Evolutionary conservation across 75 land plant genomes (phyloP).

Genomic region (Selaginella tamariscina): DNA sequence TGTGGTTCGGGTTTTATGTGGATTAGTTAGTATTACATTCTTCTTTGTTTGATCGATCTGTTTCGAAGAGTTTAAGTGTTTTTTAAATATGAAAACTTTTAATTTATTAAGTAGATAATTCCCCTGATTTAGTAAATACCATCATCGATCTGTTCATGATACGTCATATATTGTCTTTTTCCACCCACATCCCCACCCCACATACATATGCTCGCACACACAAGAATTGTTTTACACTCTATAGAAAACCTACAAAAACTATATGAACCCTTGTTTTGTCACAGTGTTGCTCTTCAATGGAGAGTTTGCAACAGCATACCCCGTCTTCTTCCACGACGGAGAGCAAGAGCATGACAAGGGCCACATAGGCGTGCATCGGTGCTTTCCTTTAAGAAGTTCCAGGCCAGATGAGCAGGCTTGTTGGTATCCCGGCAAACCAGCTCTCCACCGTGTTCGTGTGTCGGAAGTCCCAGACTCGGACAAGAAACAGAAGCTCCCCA

Average conservation of each 20-base stretch:
- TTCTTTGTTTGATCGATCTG: too few species aligned
- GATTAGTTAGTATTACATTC: too few species aligned
- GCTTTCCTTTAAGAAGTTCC: constrained; percentile 7
- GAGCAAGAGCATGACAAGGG: not conserved
- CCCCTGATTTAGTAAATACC: not conserved
- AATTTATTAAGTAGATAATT: too few species aligned
- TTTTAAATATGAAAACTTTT: too few species aligned
- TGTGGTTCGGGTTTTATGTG: too few species aligned
- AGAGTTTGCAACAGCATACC: constrained; percentile 13
- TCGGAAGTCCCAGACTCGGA: not conserved
- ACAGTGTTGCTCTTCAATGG: constrained; percentile 9
- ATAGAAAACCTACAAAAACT: too few species aligned
- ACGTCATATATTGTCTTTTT: not conserved
- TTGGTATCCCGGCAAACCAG: not conserved
- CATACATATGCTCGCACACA: too few species aligned
- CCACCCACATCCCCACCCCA: too few species aligned
- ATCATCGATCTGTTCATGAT: not conserved
- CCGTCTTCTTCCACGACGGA: constrained; percentile 1
- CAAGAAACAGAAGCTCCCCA: not conserved
- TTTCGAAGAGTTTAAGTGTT: too few species aligned
- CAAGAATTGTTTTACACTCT: not conserved
- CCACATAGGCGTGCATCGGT: constrained; percentile 1
- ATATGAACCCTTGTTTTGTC: too few species aligned
- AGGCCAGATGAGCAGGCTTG: not conserved
- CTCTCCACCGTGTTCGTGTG: not conserved